These are phyloP conservation scores for Clitopilus hobsonii DNA, from an alignment of 768 basidiomycete genomes.

Conservation along the genomic window DNA sequence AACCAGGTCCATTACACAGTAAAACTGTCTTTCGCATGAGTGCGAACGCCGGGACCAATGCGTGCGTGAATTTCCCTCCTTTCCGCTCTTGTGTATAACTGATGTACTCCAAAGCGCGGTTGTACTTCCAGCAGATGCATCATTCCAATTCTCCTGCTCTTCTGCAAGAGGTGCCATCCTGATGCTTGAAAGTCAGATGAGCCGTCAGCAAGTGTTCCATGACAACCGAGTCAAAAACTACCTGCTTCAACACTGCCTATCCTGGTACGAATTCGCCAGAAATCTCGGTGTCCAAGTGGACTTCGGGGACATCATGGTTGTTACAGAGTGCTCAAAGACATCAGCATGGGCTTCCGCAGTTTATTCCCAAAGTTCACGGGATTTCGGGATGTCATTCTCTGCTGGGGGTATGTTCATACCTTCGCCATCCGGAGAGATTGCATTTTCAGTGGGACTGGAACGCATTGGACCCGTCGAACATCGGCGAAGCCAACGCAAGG, in stretches of 20 bases:
- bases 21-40: slow-evolving; percentile 3
- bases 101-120: not conserved
- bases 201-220: slow-evolving; percentile 5
- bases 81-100: not conserved
- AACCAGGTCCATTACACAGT: slow-evolving; percentile 10
- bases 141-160: slow-evolving; percentile 9
- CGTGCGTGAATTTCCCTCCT: not conserved
- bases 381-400: slow-evolving; percentile 11
- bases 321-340: slow-evolving; percentile 13
- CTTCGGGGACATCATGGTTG: slow-evolving; percentile 14
- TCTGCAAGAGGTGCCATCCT: slow-evolving; percentile 11
- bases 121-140: slow-evolving; percentile 6
- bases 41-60: slow-evolving; percentile 3
- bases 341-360: slow-evolving; percentile 13
- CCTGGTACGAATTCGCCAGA: slow-evolving; percentile 11
- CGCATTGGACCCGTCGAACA: slow-evolving; percentile 5
- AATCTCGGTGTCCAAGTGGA: slow-evolving; percentile 1
- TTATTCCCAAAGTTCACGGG: slow-evolving; percentile 9
- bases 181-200: slow-evolving; percentile 10
- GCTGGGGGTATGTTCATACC: slow-evolving; percentile 4
- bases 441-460: not conserved
- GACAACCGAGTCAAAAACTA: slow-evolving; percentile 4
- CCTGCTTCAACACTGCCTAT: slow-evolving; percentile 5
- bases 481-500: slow-evolving; percentile 4
- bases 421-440: not conserved